Conservation (phyloP, 768 basidiomycete genomes). For the Clavaria fumosa region DNA sequence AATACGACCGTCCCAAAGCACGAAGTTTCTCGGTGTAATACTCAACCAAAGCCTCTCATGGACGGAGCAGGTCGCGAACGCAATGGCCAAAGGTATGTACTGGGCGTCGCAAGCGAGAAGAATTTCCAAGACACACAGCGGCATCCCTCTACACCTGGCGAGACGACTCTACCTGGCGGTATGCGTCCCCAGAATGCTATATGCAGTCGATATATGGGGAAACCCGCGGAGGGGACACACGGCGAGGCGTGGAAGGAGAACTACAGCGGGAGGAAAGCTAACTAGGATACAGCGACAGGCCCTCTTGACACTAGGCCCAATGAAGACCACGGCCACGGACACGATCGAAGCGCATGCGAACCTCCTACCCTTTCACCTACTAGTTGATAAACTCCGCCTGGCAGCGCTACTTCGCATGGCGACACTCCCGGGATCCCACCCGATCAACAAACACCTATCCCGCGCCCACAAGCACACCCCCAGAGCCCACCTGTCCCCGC, state of each 20-base stretch:
- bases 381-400: neutral
- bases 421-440: no score
- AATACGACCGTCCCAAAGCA: neutral
- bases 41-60: conserved; percentile 18
- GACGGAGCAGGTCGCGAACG: conserved; percentile 13
- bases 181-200: neutral
- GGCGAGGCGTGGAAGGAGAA: neutral
- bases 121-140: conserved; percentile 4
- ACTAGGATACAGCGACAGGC: conserved; percentile 7
- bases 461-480: no score
- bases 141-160: conserved; percentile 3
- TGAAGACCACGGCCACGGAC: conserved; percentile 11
- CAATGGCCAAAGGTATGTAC: conserved; percentile 9
- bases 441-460: no score
- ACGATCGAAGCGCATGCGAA: conserved; percentile 11
- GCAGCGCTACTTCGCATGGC: no score
- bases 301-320: conserved; percentile 18
- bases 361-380: conserved; percentile 10
- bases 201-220: neutral
- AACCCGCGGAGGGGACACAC: neutral
- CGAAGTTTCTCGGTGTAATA: conserved; percentile 5
- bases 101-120: conserved; percentile 10
- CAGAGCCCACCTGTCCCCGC: no score
- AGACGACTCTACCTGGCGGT: neutral
- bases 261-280: no score